Base-by-base conservation (phyloP, 2,329 filamentous ascomycete genomes). In the Arachnomyces sp. region DNA sequence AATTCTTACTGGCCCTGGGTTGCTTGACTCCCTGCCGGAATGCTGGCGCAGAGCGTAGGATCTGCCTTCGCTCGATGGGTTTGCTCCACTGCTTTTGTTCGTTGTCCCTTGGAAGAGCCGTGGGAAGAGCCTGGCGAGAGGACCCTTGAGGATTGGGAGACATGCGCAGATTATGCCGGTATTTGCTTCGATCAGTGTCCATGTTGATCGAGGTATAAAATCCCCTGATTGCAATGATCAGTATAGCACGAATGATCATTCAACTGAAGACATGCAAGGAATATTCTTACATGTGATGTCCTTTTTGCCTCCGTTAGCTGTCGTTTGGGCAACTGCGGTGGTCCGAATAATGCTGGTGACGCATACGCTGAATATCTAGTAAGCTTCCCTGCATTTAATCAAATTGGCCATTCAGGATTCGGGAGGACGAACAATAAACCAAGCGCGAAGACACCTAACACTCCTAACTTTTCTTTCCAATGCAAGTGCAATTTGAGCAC, bases 141-240 rank as follows among this genome's bases (percentile, higher is more conserved):
- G 32, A 15, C 32, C 32, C 14, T 34, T 34, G 15, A 34, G 32
- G 31, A 60, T 59, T 3, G 60, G 61, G 8, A 63, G 52, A 38
- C 55, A 63, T 17, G 54, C 57, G 40, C 56, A 61, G 25, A 62
- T 49, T 28, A 65, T 60, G 17, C 53, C 57, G 14, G 53, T 52
- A 45, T 61, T 61, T 44, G 57, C 49, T 45, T 65, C 62, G 8
- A 63, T 37, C 3, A 36, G 46, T 13, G 53, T 56, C 61, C 61
- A 65, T 18, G 59, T 55, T n/a, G 57, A 55, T 2, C 55, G 52
- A 4, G 56, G 47, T 3, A 52, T 51, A 38, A 60, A 59, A 31
- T 40, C 32, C 32, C 32, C 32, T 34, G 9, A 17, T 33, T 13
- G 17, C 28, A 25, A 8, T 7, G 8, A 28, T 37, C 16, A 13